Evolutionary conservation across 163 green algal genomes (phyloP).

Genomic region (Chlorella variabilis): DNA sequence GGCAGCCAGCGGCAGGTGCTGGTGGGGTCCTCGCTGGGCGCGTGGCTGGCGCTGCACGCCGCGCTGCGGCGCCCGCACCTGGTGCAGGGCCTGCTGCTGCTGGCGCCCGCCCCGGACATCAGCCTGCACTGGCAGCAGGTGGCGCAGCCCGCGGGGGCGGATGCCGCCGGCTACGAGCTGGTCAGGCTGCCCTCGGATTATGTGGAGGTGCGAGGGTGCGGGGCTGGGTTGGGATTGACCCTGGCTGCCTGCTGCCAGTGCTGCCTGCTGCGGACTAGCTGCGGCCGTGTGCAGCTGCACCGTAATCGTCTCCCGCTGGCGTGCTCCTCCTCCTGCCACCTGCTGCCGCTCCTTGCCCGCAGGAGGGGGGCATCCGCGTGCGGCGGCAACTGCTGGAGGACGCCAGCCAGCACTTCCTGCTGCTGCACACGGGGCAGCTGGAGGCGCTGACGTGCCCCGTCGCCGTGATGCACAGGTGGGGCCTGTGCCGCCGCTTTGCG

Average conservation of each 20-base stretch:
- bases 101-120: slow-evolving; percentile 26
- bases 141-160: slow-evolving; percentile 16
- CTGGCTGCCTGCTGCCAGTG: too few relatives aligned
- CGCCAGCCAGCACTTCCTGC: slow-evolving; percentile 7
- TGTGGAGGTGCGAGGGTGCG: slow-evolving; percentile 1
- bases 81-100: slow-evolving; percentile 40
- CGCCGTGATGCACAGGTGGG: slow-evolving; percentile 29
- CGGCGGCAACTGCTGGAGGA: slow-evolving; percentile 12
- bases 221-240: too few relatives aligned
- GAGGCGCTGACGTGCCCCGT: slow-evolving; percentile 9
- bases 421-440: slow-evolving; percentile 28
- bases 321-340: too few relatives aligned
- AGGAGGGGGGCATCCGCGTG: slow-evolving; percentile 23
- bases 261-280: too few relatives aligned
- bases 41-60: slow-evolving; percentile 38
- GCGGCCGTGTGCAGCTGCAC: too few relatives aligned
- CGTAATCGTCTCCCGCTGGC: too few relatives aligned
- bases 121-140: slow-evolving; percentile 30
- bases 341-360: too few relatives aligned
- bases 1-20: slow-evolving; percentile 10
- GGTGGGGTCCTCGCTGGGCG: slow-evolving; percentile 14
- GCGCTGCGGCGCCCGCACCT: slow-evolving; percentile 27
- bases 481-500: neutral
- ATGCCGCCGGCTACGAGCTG: neutral
- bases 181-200: slow-evolving; percentile 24